These are phyloP conservation scores for Saturnispora silvae DNA, from an alignment of 805 yeast genomes.

Conservation along the genomic window DNA sequence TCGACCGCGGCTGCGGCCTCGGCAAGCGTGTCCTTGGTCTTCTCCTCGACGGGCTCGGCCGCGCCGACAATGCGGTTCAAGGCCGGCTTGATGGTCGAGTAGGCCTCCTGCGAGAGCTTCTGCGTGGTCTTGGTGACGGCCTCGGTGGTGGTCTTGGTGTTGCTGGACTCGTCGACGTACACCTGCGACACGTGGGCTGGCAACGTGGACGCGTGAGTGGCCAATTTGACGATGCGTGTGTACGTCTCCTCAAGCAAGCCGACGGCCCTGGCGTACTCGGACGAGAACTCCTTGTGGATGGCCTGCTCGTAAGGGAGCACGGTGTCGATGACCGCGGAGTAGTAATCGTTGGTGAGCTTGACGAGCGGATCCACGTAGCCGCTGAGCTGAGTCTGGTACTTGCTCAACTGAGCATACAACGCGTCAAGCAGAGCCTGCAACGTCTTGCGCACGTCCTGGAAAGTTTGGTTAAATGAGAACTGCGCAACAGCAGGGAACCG, in stretches of 20 bases:
- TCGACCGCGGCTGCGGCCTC: conserved; percentile 4
- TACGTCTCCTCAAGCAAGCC: conserved; percentile 20
- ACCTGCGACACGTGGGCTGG: conserved; percentile 25
- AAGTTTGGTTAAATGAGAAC: conserved; percentile 4
- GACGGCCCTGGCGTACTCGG: conserved; percentile 22
- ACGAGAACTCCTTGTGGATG: conserved; percentile 7
- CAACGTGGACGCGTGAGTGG: conserved; percentile 18
- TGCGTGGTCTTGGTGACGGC: conserved; percentile 30
- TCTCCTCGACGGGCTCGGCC: neutral
- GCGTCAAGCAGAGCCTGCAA: neutral
- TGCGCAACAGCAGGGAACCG: conserved; percentile 22
- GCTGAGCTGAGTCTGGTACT: neutral
- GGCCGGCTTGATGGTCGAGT: conserved; percentile 24
- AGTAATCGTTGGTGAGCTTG: conserved; percentile 22
- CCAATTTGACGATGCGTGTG: conserved; percentile 21
- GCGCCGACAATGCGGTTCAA: conserved; percentile 20
- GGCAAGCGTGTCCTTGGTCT: neutral
- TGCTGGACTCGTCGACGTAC: conserved; percentile 22
- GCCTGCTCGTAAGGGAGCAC: conserved; percentile 18
- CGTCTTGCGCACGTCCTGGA: neutral
- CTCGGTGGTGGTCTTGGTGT: conserved; percentile 21
- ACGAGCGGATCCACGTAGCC: conserved; percentile 18
- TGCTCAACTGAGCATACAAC: neutral
- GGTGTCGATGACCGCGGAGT: conserved; percentile 20
- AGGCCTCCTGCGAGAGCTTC: conserved; percentile 28